A percentile compares a stretch with the other conserved stretches of the same genome.
Evolutionary conservation across 768 basidiomycete genomes (phyloP).

Genomic region (Asterophora parasitica): DNA sequence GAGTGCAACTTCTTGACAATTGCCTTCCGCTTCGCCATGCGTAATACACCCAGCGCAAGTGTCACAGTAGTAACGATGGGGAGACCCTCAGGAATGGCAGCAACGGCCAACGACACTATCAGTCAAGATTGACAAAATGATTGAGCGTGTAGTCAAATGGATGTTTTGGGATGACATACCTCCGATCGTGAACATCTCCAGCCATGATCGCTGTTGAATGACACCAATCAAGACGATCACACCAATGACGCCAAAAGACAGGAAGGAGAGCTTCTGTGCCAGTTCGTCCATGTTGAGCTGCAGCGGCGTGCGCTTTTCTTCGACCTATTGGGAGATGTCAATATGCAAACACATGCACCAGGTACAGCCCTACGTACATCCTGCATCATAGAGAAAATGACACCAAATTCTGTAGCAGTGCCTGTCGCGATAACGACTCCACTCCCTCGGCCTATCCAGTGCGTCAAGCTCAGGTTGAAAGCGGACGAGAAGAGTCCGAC

Average conservation of each 20-base stretch:
- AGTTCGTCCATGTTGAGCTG: conserved; percentile 96
- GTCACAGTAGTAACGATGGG: conserved; percentile 98
- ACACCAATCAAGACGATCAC: conserved; percentile 90
- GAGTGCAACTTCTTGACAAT: conserved; percentile 97
- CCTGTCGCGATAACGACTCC: conserved; percentile 90
- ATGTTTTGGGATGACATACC: conserved; percentile 43
- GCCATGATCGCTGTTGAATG: conserved; percentile 79
- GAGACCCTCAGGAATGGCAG: conserved; percentile 94
- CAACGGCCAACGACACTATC: conserved; percentile 93
- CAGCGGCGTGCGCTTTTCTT: conserved; percentile 88
- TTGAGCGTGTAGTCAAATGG: neutral
- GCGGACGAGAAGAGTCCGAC: conserved; percentile 10
- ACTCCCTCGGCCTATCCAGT: conserved; percentile 58
- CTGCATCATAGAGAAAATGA: conserved; percentile 98
- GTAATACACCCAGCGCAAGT: conserved; percentile 85
- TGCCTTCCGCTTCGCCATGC: conserved; percentile 93
- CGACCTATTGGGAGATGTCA: conserved; percentile 32
- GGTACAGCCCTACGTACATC: conserved; percentile 47
- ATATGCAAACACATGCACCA: neutral
- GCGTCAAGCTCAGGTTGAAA: neutral
- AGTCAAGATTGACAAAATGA: neutral
- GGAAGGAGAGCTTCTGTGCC: conserved; percentile 82
- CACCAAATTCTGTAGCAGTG: conserved; percentile 86
- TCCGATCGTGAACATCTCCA: conserved; percentile 99
- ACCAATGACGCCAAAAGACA: conserved; percentile 94